These are phyloP conservation scores for Thraustochytrium sp. DNA, from an alignment of 352 stramenopile species.

Conservation along the genomic window DNA sequence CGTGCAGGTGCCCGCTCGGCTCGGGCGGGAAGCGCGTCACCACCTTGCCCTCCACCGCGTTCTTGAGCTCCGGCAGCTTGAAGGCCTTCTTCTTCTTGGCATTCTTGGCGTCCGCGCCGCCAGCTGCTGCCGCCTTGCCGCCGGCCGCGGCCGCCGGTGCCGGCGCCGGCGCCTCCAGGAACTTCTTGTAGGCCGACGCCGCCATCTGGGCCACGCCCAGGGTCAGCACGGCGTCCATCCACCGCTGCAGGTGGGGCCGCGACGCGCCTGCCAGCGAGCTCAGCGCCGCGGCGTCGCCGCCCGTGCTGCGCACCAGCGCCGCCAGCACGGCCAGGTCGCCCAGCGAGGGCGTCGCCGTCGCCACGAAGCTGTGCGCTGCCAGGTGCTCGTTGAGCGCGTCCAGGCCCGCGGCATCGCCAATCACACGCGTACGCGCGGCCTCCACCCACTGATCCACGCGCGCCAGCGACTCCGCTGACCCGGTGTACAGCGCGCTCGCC, in stretches of 20 bases:
- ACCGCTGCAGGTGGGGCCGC: not conserved
- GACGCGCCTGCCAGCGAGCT: not conserved
- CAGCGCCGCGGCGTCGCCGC: not conserved
- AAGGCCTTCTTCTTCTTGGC: conserved; percentile 60
- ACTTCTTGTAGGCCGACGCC: conserved; percentile 15
- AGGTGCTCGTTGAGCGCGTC: conserved; percentile 74
- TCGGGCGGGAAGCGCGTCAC: conserved; percentile 97
- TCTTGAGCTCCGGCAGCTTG: conserved; percentile 84
- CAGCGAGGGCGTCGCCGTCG: conserved; percentile 83
- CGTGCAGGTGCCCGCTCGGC: conserved; percentile 96
- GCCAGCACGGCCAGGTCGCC: conserved; percentile 90
- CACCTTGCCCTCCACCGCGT: conserved; percentile 86
- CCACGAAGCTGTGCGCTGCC: conserved; percentile 81
- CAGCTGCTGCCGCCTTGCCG: conserved; percentile 19
- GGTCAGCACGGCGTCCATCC: not conserved
- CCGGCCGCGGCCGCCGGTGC: conserved; percentile 40
- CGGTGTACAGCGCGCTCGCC: not conserved
- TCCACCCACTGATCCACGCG: conserved; percentile 84
- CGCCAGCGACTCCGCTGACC: conserved; percentile 55
- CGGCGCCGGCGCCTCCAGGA: conserved; percentile 21
- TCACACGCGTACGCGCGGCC: conserved; percentile 61
- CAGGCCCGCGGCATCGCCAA: conserved; percentile 50
- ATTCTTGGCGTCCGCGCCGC: conserved; percentile 48
- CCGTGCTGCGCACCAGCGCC: conserved; percentile 46
- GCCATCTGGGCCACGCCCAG: not conserved